Conservation (phyloP, 2,329 filamentous ascomycete genomes). For the Fusarium sp. region DNA sequence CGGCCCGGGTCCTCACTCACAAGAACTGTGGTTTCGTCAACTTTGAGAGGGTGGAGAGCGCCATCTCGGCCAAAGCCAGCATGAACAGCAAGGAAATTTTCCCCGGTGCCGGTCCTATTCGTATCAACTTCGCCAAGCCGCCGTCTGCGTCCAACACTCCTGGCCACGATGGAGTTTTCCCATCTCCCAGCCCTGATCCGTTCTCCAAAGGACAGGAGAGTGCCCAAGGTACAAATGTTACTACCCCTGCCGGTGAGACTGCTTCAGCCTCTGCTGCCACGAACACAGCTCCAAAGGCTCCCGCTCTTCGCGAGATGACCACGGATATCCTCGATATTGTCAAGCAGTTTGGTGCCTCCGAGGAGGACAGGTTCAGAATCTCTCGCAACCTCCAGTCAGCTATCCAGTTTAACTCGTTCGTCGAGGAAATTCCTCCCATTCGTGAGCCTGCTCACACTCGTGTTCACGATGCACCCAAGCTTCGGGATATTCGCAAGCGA, state of each 20-base stretch:
- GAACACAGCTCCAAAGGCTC: slow-evolving; percentile 70
- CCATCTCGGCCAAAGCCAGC: slow-evolving; percentile 85
- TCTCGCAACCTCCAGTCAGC: slow-evolving; percentile 78
- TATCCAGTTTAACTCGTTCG: slow-evolving; percentile 77
- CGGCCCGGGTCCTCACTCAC: slow-evolving; percentile 92
- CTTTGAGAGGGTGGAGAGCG: slow-evolving; percentile 91
- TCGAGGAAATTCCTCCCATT: slow-evolving; percentile 88
- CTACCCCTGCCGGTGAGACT: slow-evolving; percentile 51
- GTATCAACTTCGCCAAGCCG: slow-evolving; percentile 97
- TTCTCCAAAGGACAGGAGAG: slow-evolving; percentile 70
- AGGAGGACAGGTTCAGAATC: slow-evolving; percentile 81
- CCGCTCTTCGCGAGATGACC: slow-evolving; percentile 81
- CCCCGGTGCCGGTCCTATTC: slow-evolving; percentile 91
- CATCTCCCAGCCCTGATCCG: slow-evolving; percentile 91
- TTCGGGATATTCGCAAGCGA: slow-evolving; percentile 95
- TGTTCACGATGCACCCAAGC: slow-evolving; percentile 91
- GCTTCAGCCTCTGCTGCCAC: slow-evolving; percentile 47
- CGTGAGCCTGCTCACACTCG: slow-evolving; percentile 89
- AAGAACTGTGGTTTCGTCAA: slow-evolving; percentile 99
- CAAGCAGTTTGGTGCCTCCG: slow-evolving; percentile 84
- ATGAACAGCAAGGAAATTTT: slow-evolving; percentile 99
- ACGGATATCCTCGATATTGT: slow-evolving; percentile 87
- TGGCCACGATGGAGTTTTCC: slow-evolving; percentile 86
- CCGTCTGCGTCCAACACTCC: slow-evolving; percentile 91
- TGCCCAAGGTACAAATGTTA: slow-evolving; percentile 44